Evolutionary conservation across 805 yeast genomes (phyloP).

Genomic region (Millerago galiae): DNA sequence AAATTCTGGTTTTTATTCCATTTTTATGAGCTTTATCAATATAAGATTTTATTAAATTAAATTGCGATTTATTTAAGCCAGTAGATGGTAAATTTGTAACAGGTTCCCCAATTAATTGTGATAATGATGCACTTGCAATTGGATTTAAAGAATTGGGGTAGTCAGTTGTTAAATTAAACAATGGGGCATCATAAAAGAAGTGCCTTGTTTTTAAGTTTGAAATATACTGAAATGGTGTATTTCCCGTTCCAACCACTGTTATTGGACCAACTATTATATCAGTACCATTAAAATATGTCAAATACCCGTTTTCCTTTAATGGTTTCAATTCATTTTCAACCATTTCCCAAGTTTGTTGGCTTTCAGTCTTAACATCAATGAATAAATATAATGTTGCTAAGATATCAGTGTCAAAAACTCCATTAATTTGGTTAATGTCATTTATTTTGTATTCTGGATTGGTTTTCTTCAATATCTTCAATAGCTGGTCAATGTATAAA

Average conservation of each 20-base stretch:
- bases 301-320: constrained; percentile 43
- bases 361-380: constrained; percentile 59
- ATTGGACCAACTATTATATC: constrained; percentile 45
- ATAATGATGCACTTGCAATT: constrained; percentile 42
- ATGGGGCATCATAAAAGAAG: constrained; percentile 48
- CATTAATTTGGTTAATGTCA: constrained; percentile 20
- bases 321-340: constrained; percentile 44
- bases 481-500: constrained; percentile 53
- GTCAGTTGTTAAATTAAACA: constrained; percentile 21
- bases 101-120: constrained; percentile 17
- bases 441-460: constrained; percentile 28
- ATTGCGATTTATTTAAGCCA: constrained; percentile 34
- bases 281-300: constrained; percentile 38
- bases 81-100: constrained; percentile 9
- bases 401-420: constrained; percentile 39
- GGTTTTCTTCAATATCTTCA: constrained; percentile 39
- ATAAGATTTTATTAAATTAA: constrained; percentile 24
- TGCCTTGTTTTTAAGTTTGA: constrained; percentile 29
- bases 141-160: constrained; percentile 27
- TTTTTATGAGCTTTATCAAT: constrained; percentile 39
- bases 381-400: constrained; percentile 52
- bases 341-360: constrained; percentile 38
- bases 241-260: constrained; percentile 64
- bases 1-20: constrained; percentile 54
- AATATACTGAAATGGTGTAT: constrained; percentile 43